Evolutionary conservation across 1,284 basidiomycete species (phyloP).

Genomic region (Microbotryum saponariae): DNA sequence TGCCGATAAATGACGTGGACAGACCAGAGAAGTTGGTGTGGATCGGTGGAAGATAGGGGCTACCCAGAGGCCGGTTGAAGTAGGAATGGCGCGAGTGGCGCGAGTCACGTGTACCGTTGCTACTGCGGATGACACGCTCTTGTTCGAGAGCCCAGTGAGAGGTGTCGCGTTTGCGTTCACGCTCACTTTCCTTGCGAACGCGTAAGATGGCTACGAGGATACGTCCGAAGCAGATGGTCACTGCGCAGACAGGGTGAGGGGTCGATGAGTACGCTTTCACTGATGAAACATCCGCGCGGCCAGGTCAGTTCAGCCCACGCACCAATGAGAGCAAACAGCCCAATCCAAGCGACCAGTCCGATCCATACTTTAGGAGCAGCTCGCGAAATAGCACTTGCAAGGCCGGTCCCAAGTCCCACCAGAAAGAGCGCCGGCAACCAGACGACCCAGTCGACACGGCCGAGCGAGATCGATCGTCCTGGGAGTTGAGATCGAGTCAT

Average conservation of each 20-base stretch:
- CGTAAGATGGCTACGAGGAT: conserved; percentile 29
- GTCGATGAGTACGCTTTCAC: too few relatives aligned
- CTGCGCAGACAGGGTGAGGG: not conserved
- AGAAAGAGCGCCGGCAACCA: conserved; percentile 18
- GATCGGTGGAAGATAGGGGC: conserved; percentile 6
- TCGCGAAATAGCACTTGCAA: conserved; percentile 6
- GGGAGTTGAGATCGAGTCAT: not conserved
- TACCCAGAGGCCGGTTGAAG: conserved; percentile 1
- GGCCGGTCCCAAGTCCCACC: conserved; percentile 11
- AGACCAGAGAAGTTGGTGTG: conserved; percentile 21
- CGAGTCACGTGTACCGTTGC: too few relatives aligned
- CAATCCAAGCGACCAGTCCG: conserved; percentile 17
- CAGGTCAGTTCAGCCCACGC: not conserved
- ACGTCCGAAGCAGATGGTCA: conserved; percentile 21
- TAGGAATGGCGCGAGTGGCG: too few relatives aligned
- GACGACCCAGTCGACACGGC: conserved; percentile 20
- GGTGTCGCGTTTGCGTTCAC: not conserved
- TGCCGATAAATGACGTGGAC: conserved; percentile 16
- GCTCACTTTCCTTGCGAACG: conserved; percentile 12
- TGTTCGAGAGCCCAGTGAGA: conserved; percentile 11
- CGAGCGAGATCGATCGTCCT: conserved; percentile 18
- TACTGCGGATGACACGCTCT: not conserved
- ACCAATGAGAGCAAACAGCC: conserved; percentile 7
- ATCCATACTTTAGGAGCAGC: conserved; percentile 2
- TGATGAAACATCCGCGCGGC: too few relatives aligned